Percentiles rank a stretch among this genome's conserved stretches.
Evolutionary conservation across 306 rosid genomes (phyloP).

Genomic region (Arachis hypogaea): DNA sequence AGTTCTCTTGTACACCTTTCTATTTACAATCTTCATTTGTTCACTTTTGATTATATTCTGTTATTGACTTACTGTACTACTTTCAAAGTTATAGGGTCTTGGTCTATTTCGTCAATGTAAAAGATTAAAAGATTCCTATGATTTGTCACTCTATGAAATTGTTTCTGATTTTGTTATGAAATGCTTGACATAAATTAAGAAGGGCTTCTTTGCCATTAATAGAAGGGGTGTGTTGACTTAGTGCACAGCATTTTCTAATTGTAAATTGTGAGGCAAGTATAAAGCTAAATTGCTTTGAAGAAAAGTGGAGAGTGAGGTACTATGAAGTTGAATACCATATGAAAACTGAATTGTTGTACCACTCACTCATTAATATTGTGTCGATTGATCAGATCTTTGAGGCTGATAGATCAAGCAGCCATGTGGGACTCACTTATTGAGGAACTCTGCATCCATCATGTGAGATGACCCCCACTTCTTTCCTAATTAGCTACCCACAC

Average conservation of each 20-base stretch:
- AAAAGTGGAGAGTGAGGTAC: no score
- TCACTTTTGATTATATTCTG: neutral
- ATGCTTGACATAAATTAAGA: neutral
- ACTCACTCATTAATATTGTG: slow-evolving; percentile 8
- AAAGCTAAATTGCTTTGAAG: no score
- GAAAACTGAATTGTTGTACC: no score
- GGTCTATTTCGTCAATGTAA: neutral
- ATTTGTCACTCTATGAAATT: neutral
- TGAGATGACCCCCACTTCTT: slow-evolving; percentile 38
- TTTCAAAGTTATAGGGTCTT: neutral
- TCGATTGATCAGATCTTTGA: slow-evolving; percentile 44
- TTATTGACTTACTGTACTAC: neutral
- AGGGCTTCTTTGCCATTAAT: no score
- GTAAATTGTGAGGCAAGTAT: no score
- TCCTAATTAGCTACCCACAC: slow-evolving; percentile 13
- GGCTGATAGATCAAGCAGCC: slow-evolving; percentile 36
- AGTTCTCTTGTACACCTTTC: neutral
- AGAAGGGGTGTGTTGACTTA: no score
- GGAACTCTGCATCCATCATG: slow-evolving; percentile 44
- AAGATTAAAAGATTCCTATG: neutral
- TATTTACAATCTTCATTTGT: neutral
- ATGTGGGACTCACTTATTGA: slow-evolving; percentile 54
- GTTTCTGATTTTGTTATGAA: neutral
- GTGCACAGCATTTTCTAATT: neutral
- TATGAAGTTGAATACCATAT: no score